Conservation (phyloP, 805 yeast species). For the Candida sphagnicola region DNA sequence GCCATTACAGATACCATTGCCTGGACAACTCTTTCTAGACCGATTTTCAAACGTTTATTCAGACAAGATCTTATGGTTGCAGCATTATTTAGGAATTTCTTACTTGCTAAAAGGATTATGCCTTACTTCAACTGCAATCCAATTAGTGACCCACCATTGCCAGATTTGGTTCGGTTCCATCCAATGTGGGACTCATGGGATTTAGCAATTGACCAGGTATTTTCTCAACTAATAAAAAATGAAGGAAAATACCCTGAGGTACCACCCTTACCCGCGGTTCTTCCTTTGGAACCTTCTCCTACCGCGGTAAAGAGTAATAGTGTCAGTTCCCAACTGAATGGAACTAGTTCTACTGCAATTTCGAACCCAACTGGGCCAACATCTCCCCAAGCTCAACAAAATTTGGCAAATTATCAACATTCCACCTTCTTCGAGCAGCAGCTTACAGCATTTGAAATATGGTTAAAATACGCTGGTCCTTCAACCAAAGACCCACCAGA, state of each 20-base stretch:
- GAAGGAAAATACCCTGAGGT: constrained; percentile 14
- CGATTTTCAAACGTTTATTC: constrained; percentile 82
- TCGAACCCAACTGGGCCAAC: constrained; percentile 1
- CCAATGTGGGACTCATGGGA: constrained; percentile 99
- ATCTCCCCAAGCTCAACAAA: constrained; percentile 10
- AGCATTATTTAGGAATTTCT: constrained; percentile 87
- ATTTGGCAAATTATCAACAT: constrained; percentile 63
- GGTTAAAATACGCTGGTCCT: constrained; percentile 85
- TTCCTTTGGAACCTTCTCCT: constrained; percentile 2
- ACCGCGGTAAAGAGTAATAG: constrained; percentile 4
- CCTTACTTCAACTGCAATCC: constrained; percentile 92
- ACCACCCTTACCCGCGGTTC: not conserved
- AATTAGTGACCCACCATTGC: constrained; percentile 87
- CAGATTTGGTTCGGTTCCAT: constrained; percentile 74
- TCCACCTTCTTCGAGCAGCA: constrained; percentile 95
- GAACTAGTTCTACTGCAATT: constrained; percentile 5
- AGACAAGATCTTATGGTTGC: constrained; percentile 97
- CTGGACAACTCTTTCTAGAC: constrained; percentile 88
- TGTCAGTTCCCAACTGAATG: constrained; percentile 4
- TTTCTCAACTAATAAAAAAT: constrained; percentile 60
- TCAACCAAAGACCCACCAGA: constrained; percentile 86
- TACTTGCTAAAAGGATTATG: constrained; percentile 91
- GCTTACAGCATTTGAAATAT: constrained; percentile 90
- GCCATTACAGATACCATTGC: constrained; percentile 98
- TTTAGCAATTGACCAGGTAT: constrained; percentile 89